These are phyloP conservation scores for Colletotrichum musae DNA, from an alignment of 2,329 filamentous ascomycete species.

Conservation along the genomic window DNA sequence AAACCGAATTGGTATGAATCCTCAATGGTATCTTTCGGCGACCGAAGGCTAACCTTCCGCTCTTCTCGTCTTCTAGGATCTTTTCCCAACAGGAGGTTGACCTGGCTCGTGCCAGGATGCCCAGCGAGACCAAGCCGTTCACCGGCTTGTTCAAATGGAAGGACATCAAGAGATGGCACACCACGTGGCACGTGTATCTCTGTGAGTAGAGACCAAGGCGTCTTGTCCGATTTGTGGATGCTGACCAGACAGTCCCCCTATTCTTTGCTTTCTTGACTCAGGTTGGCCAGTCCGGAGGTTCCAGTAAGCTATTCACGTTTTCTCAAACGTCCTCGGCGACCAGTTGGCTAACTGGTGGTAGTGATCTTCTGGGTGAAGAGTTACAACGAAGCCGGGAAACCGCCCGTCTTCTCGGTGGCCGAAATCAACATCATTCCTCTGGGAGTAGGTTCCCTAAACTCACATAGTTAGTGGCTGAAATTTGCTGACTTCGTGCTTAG, in stretches of 20 bases:
- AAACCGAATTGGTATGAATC: conserved; percentile 41
- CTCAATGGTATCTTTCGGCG: neutral
- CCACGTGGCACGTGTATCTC: conserved; percentile 48
- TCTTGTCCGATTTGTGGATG: neutral
- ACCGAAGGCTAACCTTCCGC: too few relatives aligned
- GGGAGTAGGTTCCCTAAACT: conserved; percentile 41
- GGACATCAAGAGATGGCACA: conserved; percentile 48
- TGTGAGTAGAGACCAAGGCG: conserved; percentile 37
- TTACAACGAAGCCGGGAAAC: conserved; percentile 45
- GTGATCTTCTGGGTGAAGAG: conserved; percentile 50
- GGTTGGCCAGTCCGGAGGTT: conserved; percentile 44
- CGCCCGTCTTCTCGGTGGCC: conserved; percentile 43
- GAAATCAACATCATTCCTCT: conserved; percentile 49
- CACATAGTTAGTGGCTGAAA: neutral
- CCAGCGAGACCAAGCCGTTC: conserved; percentile 43
- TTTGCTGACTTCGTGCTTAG: conserved; percentile 25
- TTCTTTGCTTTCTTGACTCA: conserved; percentile 45
- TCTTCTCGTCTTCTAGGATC: conserved; percentile 37
- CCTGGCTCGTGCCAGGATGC: conserved; percentile 46
- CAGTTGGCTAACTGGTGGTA: conserved; percentile 14
- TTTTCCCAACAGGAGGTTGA: conserved; percentile 45
- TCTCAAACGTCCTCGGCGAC: neutral
- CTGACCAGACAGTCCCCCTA: conserved; percentile 41
- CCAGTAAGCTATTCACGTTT: conserved; percentile 40
- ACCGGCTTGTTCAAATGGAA: conserved; percentile 49